Evolutionary conservation across 1,284 basidiomycete genomes (phyloP), one percentile per base, ranked within the genome.

Genomic region (Boletus albobrunnescens): DNA sequence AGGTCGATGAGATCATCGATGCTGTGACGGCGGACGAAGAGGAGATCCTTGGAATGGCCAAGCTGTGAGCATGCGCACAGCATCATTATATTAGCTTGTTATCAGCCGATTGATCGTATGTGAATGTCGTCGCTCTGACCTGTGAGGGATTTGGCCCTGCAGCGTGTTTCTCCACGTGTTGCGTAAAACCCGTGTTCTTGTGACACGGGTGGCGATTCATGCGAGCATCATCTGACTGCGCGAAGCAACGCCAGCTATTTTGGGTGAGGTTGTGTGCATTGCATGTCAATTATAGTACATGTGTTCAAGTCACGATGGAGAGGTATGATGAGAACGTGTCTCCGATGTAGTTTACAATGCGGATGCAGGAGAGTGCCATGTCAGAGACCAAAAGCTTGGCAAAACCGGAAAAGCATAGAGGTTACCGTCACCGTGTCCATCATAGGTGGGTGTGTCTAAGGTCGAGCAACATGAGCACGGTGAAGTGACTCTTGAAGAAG

Each of bases 401-500:
- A 84, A 65, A 87, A 87, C 46, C 88, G 80, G 69, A 87, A 90
- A 33, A 91, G 72, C 84, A 91, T 88, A 44, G 81, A 79, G 30
- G 87, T 87, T 53, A 91, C 80, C 30, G 82, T 83, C 51, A 91
- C 86, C 41, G 79, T 81, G 72, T 91, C 87, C 87, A 91, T 91
- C 67, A 90, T 81, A 51, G 88, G 87, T 46, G 87, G 87, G 61
- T 89, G 87, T 72, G 81, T 86, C 87, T 89, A 62, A 44, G 36
- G 46, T 41, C 53, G 54, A 50, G 49, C 28, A 51, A 54, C 46
- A 57, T 68, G 53, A 64, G 52, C 26, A 46, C 37, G 4, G 33
- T 53, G 62, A 57, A 47, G 50, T 44, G 49, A 55, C 28, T 22
- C 24, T 41, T 45, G 36, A 20, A 51, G 40, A 42, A 36, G 43